Conservation (phyloP, 75 land plant genomes). For the Picea glauca region DNA sequence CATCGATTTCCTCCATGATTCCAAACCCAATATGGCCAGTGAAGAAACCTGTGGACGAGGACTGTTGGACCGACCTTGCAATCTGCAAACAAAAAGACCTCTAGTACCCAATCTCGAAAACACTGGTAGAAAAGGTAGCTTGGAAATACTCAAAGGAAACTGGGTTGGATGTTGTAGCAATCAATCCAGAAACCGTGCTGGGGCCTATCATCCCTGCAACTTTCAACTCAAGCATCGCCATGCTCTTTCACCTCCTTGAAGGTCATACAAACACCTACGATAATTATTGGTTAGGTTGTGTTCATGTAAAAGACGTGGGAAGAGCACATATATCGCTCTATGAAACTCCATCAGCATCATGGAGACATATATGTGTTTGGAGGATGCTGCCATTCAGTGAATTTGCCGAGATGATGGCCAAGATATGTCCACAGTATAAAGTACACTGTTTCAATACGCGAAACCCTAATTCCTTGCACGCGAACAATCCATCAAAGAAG, state of each 20-base stretch:
- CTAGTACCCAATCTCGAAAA: constrained; percentile 32
- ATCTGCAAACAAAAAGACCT: constrained; percentile 15
- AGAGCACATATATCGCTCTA: constrained; percentile 69
- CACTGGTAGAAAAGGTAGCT: constrained; percentile 28
- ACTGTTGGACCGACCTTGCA: constrained; percentile 19
- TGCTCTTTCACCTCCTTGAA: too few relatives aligned
- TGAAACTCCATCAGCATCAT: constrained; percentile 65
- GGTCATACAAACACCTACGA: too few relatives aligned
- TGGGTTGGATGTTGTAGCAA: constrained; percentile 12
- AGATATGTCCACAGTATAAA: constrained; percentile 64
- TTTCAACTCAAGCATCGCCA: constrained; percentile 14
- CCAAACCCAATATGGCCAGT: not conserved
- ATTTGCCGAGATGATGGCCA: constrained; percentile 56
- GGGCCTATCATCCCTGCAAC: constrained; percentile 26
- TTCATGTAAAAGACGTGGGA: constrained; percentile 85
- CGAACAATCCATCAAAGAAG: too few relatives aligned
- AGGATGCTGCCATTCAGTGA: constrained; percentile 61
- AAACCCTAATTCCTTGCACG: too few relatives aligned
- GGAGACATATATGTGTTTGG: constrained; percentile 78
- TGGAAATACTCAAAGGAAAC: constrained; percentile 24
- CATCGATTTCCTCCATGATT: too few relatives aligned
- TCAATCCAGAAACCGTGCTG: constrained; percentile 20
- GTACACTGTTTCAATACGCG: too few relatives aligned
- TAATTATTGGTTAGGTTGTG: constrained; percentile 29
- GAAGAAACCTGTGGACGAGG: constrained; percentile 19